Evolutionary conservation across 805 yeast genomes (phyloP).

Genomic region (Blastobotrys robertii): DNA sequence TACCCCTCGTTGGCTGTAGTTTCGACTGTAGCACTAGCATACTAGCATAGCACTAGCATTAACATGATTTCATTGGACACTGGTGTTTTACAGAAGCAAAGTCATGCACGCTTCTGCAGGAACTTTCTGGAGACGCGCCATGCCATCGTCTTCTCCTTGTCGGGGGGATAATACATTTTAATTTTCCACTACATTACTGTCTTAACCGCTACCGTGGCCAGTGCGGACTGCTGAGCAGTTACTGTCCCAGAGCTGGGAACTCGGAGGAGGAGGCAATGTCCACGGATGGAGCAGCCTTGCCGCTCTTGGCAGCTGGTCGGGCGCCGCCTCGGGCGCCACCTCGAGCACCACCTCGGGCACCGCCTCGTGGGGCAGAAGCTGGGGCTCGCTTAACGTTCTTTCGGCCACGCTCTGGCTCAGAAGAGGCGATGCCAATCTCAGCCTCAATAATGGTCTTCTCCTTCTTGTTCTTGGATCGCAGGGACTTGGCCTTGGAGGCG

Average conservation of each 20-base stretch:
- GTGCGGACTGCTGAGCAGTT: no score
- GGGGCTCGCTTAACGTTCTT: constrained; percentile 18
- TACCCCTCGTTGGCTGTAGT: no score
- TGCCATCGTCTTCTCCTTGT: no score
- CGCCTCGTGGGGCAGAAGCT: constrained; percentile 25
- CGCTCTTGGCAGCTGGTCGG: constrained; percentile 24
- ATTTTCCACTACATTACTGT: no score
- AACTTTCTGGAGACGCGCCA: no score
- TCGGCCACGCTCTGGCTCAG: constrained; percentile 24
- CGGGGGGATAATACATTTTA: no score
- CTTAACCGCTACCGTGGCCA: no score
- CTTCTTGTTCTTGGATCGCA: constrained; percentile 66
- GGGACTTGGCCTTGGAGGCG: constrained; percentile 56
- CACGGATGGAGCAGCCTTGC: constrained; percentile 18
- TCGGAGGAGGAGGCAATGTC: constrained; percentile 17
- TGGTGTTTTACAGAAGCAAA: no score
- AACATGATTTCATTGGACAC: no score
- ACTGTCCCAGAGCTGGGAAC: constrained; percentile 20
- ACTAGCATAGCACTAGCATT: no score
- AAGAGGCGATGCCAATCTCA: constrained; percentile 55
- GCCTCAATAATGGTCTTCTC: constrained; percentile 71
- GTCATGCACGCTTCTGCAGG: no score
- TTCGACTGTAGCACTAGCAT: no score
- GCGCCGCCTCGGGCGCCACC: constrained; percentile 23
- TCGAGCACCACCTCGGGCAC: constrained; percentile 26